phyloP scores from a whole-genome alignment of 805 yeast species.

The Candida gorgasii region DNA sequence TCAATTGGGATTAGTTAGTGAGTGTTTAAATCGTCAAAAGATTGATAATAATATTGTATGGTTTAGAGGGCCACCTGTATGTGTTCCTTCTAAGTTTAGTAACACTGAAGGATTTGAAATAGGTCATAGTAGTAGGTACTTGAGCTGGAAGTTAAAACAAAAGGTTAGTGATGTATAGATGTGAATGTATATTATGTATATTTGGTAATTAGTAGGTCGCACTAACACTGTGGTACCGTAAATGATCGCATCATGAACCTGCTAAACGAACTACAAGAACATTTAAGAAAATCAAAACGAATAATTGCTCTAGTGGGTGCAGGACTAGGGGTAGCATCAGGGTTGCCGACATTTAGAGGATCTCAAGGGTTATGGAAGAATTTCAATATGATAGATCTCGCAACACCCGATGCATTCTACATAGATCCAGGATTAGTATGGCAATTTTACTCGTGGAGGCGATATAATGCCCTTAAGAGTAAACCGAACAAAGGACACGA shows the following conservation, averaged over 20 bases:
- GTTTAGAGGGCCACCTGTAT: slow-evolving; percentile 67
- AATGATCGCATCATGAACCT: slow-evolving; percentile 11
- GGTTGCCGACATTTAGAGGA: slow-evolving; percentile 73
- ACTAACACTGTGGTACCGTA: not conserved
- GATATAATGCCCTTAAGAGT: slow-evolving; percentile 65
- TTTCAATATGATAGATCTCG: slow-evolving; percentile 77
- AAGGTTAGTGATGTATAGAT: not conserved
- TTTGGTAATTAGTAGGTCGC: not conserved
- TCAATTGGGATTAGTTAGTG: slow-evolving; percentile 21
- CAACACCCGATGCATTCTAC: slow-evolving; percentile 89
- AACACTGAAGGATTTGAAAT: slow-evolving; percentile 32
- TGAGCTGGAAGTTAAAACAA: slow-evolving; percentile 46
- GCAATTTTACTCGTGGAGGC: slow-evolving; percentile 78
- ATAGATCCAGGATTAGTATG: slow-evolving; percentile 84
- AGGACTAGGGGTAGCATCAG: slow-evolving; percentile 77
- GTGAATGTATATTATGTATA: slow-evolving; percentile 4
- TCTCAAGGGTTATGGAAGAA: slow-evolving; percentile 75
- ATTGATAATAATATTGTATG: slow-evolving; percentile 44
- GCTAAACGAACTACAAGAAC: slow-evolving; percentile 50
- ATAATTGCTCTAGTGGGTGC: slow-evolving; percentile 77
- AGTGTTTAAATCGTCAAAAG: slow-evolving; percentile 25
- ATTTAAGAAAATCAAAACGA: slow-evolving; percentile 44
- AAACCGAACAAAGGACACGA: slow-evolving; percentile 73
- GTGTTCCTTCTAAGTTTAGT: slow-evolving; percentile 23
- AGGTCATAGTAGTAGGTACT: slow-evolving; percentile 74